Percentiles rank a stretch among this genome's conserved stretches.
Conservation (phyloP, 495 filamentous ascomycete genomes). For the Penicillium chermesinum region DNA sequence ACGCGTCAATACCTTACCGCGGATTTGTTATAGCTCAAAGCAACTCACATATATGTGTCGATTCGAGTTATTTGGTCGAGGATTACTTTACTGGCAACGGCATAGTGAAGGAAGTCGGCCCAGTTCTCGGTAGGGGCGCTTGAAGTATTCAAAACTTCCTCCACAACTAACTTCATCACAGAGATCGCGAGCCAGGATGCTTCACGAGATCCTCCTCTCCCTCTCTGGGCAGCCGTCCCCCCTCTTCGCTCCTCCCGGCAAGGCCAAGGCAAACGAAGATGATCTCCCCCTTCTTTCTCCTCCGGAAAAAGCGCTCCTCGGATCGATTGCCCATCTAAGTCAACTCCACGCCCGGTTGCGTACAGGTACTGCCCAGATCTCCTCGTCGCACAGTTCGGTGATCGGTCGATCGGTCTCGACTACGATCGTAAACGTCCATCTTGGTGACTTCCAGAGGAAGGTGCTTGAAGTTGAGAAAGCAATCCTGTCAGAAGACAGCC, state of each 20-base stretch:
- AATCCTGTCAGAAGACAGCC: constrained; percentile 66
- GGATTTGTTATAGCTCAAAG: constrained; percentile 9
- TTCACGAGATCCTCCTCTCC: constrained; percentile 93
- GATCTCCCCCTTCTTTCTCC: constrained; percentile 58
- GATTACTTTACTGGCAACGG: constrained; percentile 43
- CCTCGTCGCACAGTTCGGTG: constrained; percentile 63
- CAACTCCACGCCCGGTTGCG: constrained; percentile 68
- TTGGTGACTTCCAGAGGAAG: constrained; percentile 73
- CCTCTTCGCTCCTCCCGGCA: constrained; percentile 54
- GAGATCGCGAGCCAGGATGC: constrained; percentile 57
- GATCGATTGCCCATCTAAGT: constrained; percentile 68
- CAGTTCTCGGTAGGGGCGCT: constrained; percentile 19
- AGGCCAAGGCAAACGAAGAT: constrained; percentile 35
- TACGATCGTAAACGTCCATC: constrained; percentile 65
- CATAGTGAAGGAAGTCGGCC: constrained; percentile 18
- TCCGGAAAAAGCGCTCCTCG: constrained; percentile 75
- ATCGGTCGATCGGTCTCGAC: constrained; percentile 87
- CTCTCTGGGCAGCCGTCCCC: constrained; percentile 90
- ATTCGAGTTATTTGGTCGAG: constrained; percentile 44
- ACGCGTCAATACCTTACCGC: constrained; percentile 1
- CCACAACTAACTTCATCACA: constrained; percentile 10
- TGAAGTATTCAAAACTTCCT: not conserved
- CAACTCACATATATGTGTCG: constrained; percentile 38
- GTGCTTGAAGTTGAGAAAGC: constrained; percentile 77
- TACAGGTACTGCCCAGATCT: constrained; percentile 56